Evolutionary conservation across 2,329 filamentous ascomycete species (phyloP), one percentile per base, ranked within the genome.

Genomic region (Sporothrix euskadiensis): DNA sequence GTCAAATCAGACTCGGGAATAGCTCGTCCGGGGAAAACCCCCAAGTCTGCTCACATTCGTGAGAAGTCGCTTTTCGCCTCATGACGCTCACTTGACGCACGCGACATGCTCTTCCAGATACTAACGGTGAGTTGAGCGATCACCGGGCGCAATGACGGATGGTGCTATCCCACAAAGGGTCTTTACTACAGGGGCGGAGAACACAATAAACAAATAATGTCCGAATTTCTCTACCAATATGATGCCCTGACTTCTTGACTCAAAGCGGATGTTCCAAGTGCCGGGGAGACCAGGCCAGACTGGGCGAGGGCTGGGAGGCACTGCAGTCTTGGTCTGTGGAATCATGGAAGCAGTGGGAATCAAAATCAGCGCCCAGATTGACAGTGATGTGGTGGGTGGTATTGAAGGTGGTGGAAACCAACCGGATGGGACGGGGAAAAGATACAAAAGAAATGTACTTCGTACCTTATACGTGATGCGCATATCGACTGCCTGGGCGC

Each of bases 341-440:
- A 68, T 32, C 47, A 35, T 68, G 26, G 65, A 68, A 49, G 7
- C 44, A 35, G 7, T 8, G 65, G 41, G 65, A 68, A 68, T 52
- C 65, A 52, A 30, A 44, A 47, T 44, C 61, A 39, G 19, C n/a
- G 35, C 61, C 39, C n/a, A 26, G 52, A 22, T 65, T 63, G 32
- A 19, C 41, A 32, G 30, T 41, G 57, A 12, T 35, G 41, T 66
- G 59, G 56, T 52, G 16, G 47, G 47, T 52, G 47, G 32, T 39
- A 39, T 47, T 56, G 22, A 12, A 52, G 65, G 26, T 54, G 41
- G 26, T 47, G 39, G 61, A 68, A 71, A 71, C 69, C 69, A 71
- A 49, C 49, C 69, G 69, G 69, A 71, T 47, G 52, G 39, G 54
- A 44, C 54, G 54, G 54, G 54, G 32, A 22, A 22, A 19, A 61